Base-by-base conservation (phyloP, 805 yeast species). In the Metschnikowia gelsemii region DNA sequence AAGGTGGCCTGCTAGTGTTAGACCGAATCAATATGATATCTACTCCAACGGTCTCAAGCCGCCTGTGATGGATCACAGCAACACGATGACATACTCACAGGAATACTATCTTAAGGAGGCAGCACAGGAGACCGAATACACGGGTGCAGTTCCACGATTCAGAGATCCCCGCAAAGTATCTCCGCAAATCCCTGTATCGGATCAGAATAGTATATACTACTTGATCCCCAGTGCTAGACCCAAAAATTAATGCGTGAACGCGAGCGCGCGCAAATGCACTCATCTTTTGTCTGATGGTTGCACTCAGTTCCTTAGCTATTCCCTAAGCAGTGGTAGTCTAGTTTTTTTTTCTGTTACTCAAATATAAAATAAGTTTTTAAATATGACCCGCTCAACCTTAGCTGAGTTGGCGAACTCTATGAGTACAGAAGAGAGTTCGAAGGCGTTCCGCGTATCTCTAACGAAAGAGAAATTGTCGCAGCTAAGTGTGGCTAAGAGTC, bases 1-100 rank as follows among this genome's bases (percentile, higher is more conserved):
- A 7, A 42, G 49, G 13, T 47, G 53, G 48, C 41, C 46, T 2
- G 28, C 35, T 12, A 34, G 27, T 19, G 24, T 12, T n/a, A 28
- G 49, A 20, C 42, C 42, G 20, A 35, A 21, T 8, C 46, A 44
- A n/a, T 38, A 44, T 38, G 43, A 38, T 17, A 43, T 38, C 30
- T 45, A 42, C 26, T 78, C 84, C 5, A 80, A 76, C 14, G 28
- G 17, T 16, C 26, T 17, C 24, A 42, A 42, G 21, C 32, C 40
- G 18, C 40, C 46, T 3, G 29, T 24, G 20, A 24, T 29, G 30
- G 49, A 46, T n/a, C 42, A 42, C 21, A 32, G 38, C 26, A 40
- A 42, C 27, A 32, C 43, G 22, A 23, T 42, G 35, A 21, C 42
- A n/a, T 25, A 38, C 18, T 37, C 49, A 9, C 46, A 29, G 31